Conservation (phyloP, 2,329 filamentous ascomycete species). For the Colletotrichum cuscutae region DNA sequence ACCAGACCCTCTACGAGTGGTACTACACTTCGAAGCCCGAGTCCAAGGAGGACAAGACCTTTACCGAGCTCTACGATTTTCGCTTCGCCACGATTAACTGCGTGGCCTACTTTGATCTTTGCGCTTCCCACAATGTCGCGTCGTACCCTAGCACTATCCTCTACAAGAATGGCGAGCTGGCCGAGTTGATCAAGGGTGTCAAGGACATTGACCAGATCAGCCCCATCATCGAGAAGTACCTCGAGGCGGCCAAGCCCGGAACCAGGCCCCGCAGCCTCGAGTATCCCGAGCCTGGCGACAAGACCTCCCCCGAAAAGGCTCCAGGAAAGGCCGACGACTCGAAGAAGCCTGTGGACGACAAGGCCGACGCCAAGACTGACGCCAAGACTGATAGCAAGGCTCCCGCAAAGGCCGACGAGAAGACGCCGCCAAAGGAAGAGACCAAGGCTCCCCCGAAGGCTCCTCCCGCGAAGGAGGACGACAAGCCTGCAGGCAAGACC, state of each 20-base stretch:
- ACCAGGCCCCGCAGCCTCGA: conserved; percentile 75
- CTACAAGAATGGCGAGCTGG: conserved; percentile 80
- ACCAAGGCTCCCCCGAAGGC: conserved; percentile 27
- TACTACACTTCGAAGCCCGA: conserved; percentile 86
- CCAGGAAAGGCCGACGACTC: conserved; percentile 43
- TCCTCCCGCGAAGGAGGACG: conserved; percentile 25
- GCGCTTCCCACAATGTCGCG: conserved; percentile 71
- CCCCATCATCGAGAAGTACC: conserved; percentile 76
- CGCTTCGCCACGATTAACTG: conserved; percentile 90
- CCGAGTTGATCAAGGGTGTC: conserved; percentile 72
- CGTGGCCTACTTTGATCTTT: conserved; percentile 82
- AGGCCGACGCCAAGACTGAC: conserved; percentile 36
- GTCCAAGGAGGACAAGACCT: conserved; percentile 66
- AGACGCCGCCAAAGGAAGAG: conserved; percentile 38
- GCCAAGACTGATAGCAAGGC: conserved; percentile 37
- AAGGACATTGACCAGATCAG: conserved; percentile 76
- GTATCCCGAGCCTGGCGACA: conserved; percentile 78
- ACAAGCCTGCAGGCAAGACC: conserved; percentile 42
- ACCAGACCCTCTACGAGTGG: conserved; percentile 94
- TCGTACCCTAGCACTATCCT: conserved; percentile 83
- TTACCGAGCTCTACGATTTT: conserved; percentile 88
- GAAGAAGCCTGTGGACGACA: conserved; percentile 35
- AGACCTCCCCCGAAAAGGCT: conserved; percentile 47
- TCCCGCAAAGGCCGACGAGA: conserved; percentile 44
- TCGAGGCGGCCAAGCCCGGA: conserved; percentile 84